Evolutionary conservation across 805 yeast genomes (phyloP).

Genomic region (Myxozyma mucilagina): DNA sequence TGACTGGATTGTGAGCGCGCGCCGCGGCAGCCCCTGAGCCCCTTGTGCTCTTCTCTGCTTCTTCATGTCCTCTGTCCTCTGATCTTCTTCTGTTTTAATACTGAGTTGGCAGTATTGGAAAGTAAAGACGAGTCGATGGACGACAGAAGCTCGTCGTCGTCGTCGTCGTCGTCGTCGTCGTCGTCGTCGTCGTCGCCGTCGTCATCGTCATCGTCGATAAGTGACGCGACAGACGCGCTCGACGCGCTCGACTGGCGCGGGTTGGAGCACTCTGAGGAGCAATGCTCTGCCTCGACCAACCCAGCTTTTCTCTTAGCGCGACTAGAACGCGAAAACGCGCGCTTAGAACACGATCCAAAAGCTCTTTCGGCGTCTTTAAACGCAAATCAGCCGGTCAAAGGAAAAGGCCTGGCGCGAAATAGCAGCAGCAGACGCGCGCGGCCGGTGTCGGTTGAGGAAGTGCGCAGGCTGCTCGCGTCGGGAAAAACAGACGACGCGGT

Average conservation of each 20-base stretch:
- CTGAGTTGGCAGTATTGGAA: no score
- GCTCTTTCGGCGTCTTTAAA: no score
- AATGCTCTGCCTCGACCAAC: conserved; percentile 6
- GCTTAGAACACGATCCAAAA: conserved; percentile 30
- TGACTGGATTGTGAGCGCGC: background rate
- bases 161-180: no score
- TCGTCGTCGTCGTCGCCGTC: no score
- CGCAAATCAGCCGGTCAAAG: no score
- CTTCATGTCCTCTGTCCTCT: no score
- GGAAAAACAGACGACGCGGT: background rate
- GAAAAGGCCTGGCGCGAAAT: no score
- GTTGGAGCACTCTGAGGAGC: conserved; percentile 18
- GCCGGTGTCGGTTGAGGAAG: conserved; percentile 17
- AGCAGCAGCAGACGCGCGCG: conserved; percentile 3
- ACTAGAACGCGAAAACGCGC: conserved; percentile 29
- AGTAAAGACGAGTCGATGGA: no score
- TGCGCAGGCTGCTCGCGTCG: conserved; percentile 20
- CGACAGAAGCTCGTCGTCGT: no score
- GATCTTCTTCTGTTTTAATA: no score
- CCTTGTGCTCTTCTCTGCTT: conserved; percentile 7
- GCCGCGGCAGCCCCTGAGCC: conserved; percentile 1
- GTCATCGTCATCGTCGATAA: no score
- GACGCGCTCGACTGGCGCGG: conserved; percentile 26
- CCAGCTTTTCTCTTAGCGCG: conserved; percentile 31
- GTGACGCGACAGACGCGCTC: background rate